Evolutionary conservation across 2,329 filamentous ascomycete genomes (phyloP), one percentile per base, ranked within the genome.

Genomic region (Monilinia polystroma): DNA sequence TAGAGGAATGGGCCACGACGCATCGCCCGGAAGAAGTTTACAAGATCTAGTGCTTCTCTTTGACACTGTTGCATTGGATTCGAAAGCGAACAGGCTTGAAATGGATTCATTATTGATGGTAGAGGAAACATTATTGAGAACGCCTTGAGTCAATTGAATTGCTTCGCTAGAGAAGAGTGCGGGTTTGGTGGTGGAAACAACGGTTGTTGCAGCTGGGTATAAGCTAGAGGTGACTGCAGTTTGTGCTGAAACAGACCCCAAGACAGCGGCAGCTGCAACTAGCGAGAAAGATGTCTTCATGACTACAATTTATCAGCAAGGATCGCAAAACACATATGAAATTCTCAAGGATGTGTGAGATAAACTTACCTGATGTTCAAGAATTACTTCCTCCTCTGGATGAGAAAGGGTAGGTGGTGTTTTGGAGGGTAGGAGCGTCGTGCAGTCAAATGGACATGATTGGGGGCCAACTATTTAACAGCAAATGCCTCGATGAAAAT

Each of bases 1-100:
- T 0, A 75, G 69, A 23, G 77, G 67, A 0, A 79, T 79, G 0
- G 85, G 85, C 84, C 84, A 87, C 56, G 73, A 14, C 1, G 23
- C 7, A 47, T 75, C 72, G 4, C 72, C 72, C 7, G 73, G 73
- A 18, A 70, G 70, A 12, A 65, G 45, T 60, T 74, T 75, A 59
- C 73, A 75, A 12, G 56, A 29, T 23, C n/a, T 35, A 29, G 65
- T 26, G 4, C 18, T 26, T 54, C 64, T 45, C 5, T 52, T 60
- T 18, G 64, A 41, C 49, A 32, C 8, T 6, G 32, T 45, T 14
- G 55, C 7, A 47, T 52, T n/a, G 11, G 45, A 41, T 16, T 68
- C 66, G 51, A 71, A 70, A 20, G 47, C 38, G 49, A 70, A 71
- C 2, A 69, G 53, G 3, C 38, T 23, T n/a, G 59, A 54, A 5